Conservation (phyloP, 192 early-diverging fungal genomes). For the Coemansia sp. region DNA sequence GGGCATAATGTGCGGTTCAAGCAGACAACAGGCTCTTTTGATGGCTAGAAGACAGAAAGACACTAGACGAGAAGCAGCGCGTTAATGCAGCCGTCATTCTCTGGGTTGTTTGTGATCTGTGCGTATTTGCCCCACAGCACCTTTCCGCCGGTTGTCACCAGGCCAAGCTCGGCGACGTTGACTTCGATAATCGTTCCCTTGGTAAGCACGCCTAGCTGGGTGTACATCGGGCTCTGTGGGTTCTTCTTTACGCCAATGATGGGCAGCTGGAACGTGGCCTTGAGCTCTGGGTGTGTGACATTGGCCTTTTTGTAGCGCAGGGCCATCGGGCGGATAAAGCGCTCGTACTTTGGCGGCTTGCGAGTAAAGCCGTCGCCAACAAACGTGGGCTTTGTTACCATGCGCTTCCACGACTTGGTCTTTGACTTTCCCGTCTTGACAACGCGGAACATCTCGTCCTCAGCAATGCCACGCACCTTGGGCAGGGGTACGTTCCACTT, state of each 20-base stretch:
- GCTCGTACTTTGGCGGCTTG: slow-evolving; percentile 98
- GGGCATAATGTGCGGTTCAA: neutral
- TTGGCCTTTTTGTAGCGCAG: slow-evolving; percentile 98
- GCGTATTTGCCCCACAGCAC: slow-evolving; percentile 98
- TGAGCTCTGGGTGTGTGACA: slow-evolving; percentile 97
- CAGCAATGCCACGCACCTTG: slow-evolving; percentile 97
- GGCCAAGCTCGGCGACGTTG: slow-evolving; percentile 91
- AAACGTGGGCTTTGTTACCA: slow-evolving; percentile 99
- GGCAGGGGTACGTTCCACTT: slow-evolving; percentile 97
- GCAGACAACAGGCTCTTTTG: neutral
- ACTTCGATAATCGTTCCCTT: slow-evolving; percentile 98
- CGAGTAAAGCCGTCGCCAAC: slow-evolving; percentile 99
- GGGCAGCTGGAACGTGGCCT: slow-evolving; percentile 94
- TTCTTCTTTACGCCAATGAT: slow-evolving; percentile 99
- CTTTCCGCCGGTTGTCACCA: slow-evolving; percentile 96
- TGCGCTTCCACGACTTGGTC: slow-evolving; percentile 95
- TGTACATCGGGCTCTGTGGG: slow-evolving; percentile 92
- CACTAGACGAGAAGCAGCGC: slow-evolving; percentile 85
- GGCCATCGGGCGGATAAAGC: slow-evolving; percentile 96
- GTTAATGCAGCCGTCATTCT: slow-evolving; percentile 96
- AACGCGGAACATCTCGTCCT: slow-evolving; percentile 99
- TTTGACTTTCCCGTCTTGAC: slow-evolving; percentile 92
- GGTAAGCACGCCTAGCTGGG: slow-evolving; percentile 95
- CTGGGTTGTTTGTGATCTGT: slow-evolving; percentile 97
- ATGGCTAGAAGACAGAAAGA: neutral